Evolutionary conservation across 768 basidiomycete genomes (phyloP), one percentile per base, ranked within the genome.

Genomic region (Lactarius sanguifluus): DNA sequence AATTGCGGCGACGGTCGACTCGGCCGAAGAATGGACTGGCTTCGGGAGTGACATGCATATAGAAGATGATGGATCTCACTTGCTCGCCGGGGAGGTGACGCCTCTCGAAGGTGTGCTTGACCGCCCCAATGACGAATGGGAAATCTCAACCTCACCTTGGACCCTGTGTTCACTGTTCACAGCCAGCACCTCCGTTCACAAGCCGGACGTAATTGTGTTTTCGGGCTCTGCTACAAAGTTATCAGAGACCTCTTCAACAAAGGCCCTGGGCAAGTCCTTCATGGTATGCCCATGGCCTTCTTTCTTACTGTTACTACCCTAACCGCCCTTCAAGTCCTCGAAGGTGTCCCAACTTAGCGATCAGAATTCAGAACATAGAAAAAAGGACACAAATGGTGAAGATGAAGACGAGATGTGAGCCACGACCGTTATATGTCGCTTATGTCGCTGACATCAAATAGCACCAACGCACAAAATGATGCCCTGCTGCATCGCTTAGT

Each of bases 381-480:
- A 20, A 62, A 58, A 66, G 58, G 73, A 74, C 59, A 65, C 71
- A 52, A 76, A 74, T 20, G 77, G 76, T 43, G 82, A 84, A 1
- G 78, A 78, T n/a, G 86, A 83, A 55, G 75, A 76, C 23, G 88
- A 89, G 69, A 76, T 77, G 87, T 87, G 73, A 64, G 66, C 10
- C 10, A 62, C 23, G 34, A 41, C 76, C 59, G 25, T 56, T 41
- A 65, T 61, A 58, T 43, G 23, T 34, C 52, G 30, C 30, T 36
- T 15, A 36, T 50, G 32, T 18, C 12, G 32, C 69, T 50, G 62
- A 56, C 30, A 47, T 64, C 55, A n/a, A 13, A 20, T 72, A 94
- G 93, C 58, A 84, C 88, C 23, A 90, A 91, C 74, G 77, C 80
- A 12, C 86, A 90, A 69, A 94, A 94, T 61, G 92, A 94, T 73